Evolutionary conservation across 257 asterid species (phyloP).

Genomic region (Solanum bulbocastanum): DNA sequence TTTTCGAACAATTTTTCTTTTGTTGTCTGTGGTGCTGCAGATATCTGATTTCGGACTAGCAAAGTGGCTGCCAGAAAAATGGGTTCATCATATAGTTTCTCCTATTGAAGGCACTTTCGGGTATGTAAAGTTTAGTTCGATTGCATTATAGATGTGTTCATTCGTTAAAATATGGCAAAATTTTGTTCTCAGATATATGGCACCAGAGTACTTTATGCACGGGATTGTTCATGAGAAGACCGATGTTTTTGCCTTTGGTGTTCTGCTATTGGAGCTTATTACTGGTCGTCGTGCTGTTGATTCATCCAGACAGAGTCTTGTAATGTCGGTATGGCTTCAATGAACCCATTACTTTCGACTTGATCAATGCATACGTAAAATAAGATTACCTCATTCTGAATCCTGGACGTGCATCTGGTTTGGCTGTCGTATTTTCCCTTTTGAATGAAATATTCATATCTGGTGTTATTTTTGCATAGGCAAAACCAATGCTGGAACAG

Average conservation of each 20-base stretch:
- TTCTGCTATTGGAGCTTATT: slow-evolving; percentile 73
- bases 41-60: slow-evolving; percentile 97
- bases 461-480: slow-evolving; percentile 23
- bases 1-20: background rate
- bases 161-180: background rate
- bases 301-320: slow-evolving; percentile 76
- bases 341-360: background rate
- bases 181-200: slow-evolving; percentile 63
- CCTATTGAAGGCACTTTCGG: slow-evolving; percentile 99
- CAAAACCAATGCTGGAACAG: slow-evolving; percentile 75
- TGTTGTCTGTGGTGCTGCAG: slow-evolving; percentile 21
- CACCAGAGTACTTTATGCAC: slow-evolving; percentile 97
- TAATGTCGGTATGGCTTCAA: slow-evolving; percentile 73
- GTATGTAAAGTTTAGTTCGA: slow-evolving; percentile 13
- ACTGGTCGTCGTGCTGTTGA: slow-evolving; percentile 95
- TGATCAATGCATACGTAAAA: background rate
- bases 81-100: slow-evolving; percentile 83
- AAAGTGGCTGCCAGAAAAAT: slow-evolving; percentile 92
- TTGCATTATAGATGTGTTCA: background rate
- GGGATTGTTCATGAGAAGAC: slow-evolving; percentile 87
- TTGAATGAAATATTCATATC: background rate
- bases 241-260: slow-evolving; percentile 92
- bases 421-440: background rate
- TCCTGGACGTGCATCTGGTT: background rate
- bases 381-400: background rate